Conservation (phyloP, 768 basidiomycete species). For the Mrakia hoshinonis region DNA sequence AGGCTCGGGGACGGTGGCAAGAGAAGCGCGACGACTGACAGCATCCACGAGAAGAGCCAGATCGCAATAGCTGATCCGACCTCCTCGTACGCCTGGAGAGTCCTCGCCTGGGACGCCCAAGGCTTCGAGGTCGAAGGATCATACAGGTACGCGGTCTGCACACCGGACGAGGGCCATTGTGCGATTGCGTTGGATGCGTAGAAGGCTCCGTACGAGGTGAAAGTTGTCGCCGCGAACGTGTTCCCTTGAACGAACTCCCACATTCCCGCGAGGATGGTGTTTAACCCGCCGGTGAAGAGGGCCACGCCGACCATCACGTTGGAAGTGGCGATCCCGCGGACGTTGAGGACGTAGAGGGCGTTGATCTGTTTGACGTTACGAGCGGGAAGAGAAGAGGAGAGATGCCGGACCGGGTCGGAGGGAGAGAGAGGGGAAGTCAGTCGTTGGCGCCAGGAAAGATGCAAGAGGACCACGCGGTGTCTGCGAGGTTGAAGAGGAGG, state of each 20-base stretch:
- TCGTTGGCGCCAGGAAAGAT: no score
- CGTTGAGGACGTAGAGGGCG: neutral
- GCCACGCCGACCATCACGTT: neutral
- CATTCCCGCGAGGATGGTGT: neutral
- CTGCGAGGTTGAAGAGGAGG: no score
- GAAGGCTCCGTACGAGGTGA: conserved; percentile 3
- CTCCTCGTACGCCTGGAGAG: neutral
- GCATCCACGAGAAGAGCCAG: no score
- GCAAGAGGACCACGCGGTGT: no score
- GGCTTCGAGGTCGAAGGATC: no score
- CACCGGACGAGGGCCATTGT: neutral
- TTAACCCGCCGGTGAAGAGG: neutral
- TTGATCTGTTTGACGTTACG: no score
- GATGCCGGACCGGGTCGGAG: no score
- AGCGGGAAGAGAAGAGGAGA: no score
- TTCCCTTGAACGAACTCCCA: neutral
- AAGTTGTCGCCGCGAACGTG: neutral
- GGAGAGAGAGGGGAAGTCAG: no score
- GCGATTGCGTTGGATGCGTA: neutral
- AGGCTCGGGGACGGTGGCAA: neutral
- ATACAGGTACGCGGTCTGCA: neutral
- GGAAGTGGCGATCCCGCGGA: neutral
- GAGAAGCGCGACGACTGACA: no score
- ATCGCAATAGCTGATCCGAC: neutral
- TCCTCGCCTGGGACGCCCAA: no score